Base-by-base conservation (phyloP, 2,329 filamentous ascomycete genomes). In the Alternaria sp. region DNA sequence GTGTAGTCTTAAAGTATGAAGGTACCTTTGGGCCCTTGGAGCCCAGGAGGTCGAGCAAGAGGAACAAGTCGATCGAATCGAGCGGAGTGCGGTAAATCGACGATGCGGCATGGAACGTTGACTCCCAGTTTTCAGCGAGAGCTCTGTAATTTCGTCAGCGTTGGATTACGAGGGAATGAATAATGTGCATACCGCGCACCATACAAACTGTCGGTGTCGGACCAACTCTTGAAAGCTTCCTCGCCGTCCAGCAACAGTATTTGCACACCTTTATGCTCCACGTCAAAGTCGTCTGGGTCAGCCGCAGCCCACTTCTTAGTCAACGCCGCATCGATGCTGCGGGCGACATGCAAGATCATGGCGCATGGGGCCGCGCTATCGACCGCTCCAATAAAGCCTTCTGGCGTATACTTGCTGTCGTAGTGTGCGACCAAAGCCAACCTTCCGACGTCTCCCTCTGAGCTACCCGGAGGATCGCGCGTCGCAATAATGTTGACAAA, bases 321-420 rank as follows among this genome's bases (percentile, higher is more conserved):
- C 76, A 99, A 79, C 0, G 91, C 92, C 4, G 81, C 84, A 72
- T 99, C 93, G 39, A 99, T 86, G 63, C 86, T 91, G 67, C 89
- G 84, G 62, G 93, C 91, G 11, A 90, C 86, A 74, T 97, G 92
- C 85, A 99, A 84, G 52, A 99, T 84, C 84, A 99, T 93, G 0
- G 95, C 95, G 77, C 94, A 98, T 14, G 95, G 93, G 17, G 91
- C 95, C 1, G 95, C 95, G 70, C 93, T 97, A 73, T 99, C 95
- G 11, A 87, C 95, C 0, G 94, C 95, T 0, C 95, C 95, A 62
- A 99, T 91, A 77, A 99, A 99, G 1, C 92, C 94, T 58, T 88
- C 80, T 0, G 94, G 95, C 29, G 83, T 83, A 62, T 90, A 83
- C 78, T 96, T 90, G 76, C 90, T 95, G 73, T 99, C 95, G 77